These are phyloP conservation scores for Barnettozyma californica DNA, from an alignment of 805 yeast species.

Conservation along the genomic window DNA sequence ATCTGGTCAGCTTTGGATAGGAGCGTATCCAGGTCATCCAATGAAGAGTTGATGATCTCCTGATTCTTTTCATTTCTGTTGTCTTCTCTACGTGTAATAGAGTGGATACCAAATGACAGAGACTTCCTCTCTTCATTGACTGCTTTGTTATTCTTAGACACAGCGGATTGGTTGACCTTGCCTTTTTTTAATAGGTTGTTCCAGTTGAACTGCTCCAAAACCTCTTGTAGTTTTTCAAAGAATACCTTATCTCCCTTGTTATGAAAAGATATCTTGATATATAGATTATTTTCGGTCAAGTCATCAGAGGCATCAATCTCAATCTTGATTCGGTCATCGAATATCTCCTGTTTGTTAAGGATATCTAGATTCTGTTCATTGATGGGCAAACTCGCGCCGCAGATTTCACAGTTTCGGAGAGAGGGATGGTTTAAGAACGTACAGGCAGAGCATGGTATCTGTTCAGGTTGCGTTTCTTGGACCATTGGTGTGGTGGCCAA, in stretches of 20 bases:
- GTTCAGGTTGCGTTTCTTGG: not conserved
- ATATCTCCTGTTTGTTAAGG: conserved; percentile 21
- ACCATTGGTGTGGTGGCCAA: not conserved
- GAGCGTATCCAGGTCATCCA: conserved; percentile 70
- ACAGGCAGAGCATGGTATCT: conserved; percentile 46
- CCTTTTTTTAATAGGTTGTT: conserved; percentile 30
- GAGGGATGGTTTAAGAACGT: conserved; percentile 84
- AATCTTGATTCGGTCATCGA: conserved; percentile 29
- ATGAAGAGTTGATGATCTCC: conserved; percentile 55
- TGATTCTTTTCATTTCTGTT: conserved; percentile 53
- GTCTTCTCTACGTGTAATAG: conserved; percentile 55
- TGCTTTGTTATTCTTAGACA: conserved; percentile 4
- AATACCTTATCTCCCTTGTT: conserved; percentile 59
- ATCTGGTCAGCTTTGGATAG: conserved; percentile 78
- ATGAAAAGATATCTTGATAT: conserved; percentile 70
- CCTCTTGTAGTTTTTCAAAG: conserved; percentile 38
- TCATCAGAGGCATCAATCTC: conserved; percentile 29
- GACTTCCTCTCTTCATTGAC: conserved; percentile 4
- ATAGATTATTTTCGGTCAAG: conserved; percentile 16
- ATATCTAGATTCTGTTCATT: conserved; percentile 21
- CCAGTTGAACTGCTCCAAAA: conserved; percentile 51
- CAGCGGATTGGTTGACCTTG: conserved; percentile 25
- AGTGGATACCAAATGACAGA: conserved; percentile 59
- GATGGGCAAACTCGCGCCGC: conserved; percentile 55
- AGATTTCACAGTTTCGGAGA: conserved; percentile 75